These are phyloP conservation scores for Salinomyces thailandicus DNA, from an alignment of 2,329 filamentous ascomycete genomes.

Conservation along the genomic window DNA sequence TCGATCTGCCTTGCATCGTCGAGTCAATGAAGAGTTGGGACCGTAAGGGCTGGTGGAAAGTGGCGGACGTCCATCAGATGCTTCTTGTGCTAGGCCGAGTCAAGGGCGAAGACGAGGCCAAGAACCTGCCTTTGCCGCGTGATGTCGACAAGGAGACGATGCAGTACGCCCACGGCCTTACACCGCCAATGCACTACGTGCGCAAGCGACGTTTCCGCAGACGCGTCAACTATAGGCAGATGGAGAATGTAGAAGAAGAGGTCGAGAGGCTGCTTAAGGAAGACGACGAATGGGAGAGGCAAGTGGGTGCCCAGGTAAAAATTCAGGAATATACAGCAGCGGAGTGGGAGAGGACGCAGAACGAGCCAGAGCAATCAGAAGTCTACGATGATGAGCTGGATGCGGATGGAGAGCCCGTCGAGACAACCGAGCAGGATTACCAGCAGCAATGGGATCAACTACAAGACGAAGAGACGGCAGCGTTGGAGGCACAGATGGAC, in stretches of 20 bases:
- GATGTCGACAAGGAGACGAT: constrained; percentile 59
- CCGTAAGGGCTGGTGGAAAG: constrained; percentile 76
- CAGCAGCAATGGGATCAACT: constrained; percentile 30
- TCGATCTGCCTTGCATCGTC: constrained; percentile 77
- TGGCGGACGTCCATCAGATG: constrained; percentile 83
- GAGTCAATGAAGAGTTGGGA: constrained; percentile 94
- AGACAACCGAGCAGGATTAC: constrained; percentile 26
- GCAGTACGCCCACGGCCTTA: constrained; percentile 74
- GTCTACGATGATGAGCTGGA: constrained; percentile 33
- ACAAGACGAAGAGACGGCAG: constrained; percentile 23
- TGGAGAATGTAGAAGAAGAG: constrained; percentile 71
- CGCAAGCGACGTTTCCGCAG: constrained; percentile 75
- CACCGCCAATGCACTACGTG: constrained; percentile 78
- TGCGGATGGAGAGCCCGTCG: constrained; percentile 21
- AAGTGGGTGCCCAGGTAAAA: constrained; percentile 22
- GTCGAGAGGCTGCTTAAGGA: constrained; percentile 63
- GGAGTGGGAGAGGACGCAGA: constrained; percentile 13
- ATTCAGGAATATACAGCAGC: constrained; percentile 47
- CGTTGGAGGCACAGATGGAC: constrained; percentile 23
- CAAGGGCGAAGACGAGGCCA: constrained; percentile 42
- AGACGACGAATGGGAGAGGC: constrained; percentile 47
- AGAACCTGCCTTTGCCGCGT: constrained; percentile 50
- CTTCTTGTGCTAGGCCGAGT: constrained; percentile 65
- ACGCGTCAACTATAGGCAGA: constrained; percentile 69
- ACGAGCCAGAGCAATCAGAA: constrained; percentile 22